Conservation (phyloP, 441 rosid genomes). For the Biscutella auriculata region DNA sequence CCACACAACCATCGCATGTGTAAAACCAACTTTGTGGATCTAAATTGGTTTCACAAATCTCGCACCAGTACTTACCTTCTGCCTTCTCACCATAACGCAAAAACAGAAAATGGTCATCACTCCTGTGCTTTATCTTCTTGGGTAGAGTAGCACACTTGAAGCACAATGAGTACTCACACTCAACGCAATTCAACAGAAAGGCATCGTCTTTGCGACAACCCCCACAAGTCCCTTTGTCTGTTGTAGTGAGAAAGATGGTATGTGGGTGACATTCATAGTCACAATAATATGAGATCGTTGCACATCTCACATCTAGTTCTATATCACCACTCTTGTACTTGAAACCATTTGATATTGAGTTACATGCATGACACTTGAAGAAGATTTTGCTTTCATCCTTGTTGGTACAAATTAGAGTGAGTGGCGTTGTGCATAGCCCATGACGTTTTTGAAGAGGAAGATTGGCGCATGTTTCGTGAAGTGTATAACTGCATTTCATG, state of each 20-base stretch:
- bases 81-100: neutral
- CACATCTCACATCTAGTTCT: neutral
- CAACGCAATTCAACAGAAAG: neutral
- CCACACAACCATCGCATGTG: neutral
- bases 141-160: slow-evolving; percentile 1
- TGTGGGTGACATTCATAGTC: neutral
- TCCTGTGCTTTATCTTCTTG: neutral
- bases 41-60: neutral
- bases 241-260: neutral
- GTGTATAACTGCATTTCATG: neutral
- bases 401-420: no score
- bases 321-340: neutral
- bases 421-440: neutral
- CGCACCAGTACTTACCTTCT: slow-evolving; percentile 1
- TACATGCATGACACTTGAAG: neutral
- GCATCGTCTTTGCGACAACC: neutral
- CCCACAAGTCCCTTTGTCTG: neutral
- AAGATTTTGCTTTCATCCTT: neutral
- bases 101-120: neutral
- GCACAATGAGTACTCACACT: neutral
- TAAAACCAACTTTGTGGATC: slow-evolving; percentile 5
- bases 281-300: neutral
- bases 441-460: neutral
- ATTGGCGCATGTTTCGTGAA: neutral
- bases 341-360: neutral